Conservation (phyloP, 1,139 yeast genomes). For the Lodderomyces theae region DNA sequence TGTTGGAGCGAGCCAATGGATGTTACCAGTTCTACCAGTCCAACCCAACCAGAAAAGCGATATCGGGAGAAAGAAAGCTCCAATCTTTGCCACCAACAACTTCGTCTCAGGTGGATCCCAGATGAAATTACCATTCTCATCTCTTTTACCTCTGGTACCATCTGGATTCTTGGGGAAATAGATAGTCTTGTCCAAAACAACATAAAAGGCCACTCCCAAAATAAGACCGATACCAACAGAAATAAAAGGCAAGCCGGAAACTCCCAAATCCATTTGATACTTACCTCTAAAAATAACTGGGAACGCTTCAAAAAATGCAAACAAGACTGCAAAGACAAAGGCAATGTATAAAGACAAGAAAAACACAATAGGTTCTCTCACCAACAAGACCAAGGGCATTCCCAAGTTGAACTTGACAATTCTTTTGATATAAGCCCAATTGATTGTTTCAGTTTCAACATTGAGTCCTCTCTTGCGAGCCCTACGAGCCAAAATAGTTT, state of each 20-base stretch:
- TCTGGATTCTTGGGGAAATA: constrained; percentile 60
- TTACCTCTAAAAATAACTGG: constrained; percentile 68
- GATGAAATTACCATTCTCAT: constrained; percentile 52
- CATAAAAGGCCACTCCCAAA: constrained; percentile 50
- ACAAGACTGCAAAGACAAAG: constrained; percentile 69
- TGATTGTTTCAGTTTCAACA: constrained; percentile 32
- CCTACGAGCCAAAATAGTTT: constrained; percentile 53
- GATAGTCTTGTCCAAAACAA: constrained; percentile 44
- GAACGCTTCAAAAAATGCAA: constrained; percentile 76
- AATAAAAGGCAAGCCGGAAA: constrained; percentile 65
- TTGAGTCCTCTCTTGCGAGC: constrained; percentile 58
- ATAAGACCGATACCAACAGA: constrained; percentile 68
- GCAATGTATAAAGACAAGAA: constrained; percentile 67
- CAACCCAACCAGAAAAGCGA: constrained; percentile 82
- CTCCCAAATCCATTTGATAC: constrained; percentile 56
- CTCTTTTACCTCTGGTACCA: constrained; percentile 58
- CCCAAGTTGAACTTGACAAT: constrained; percentile 48
- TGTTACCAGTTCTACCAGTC: constrained; percentile 49
- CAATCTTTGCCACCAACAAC: constrained; percentile 48
- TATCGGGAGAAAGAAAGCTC: constrained; percentile 63
- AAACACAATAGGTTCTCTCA: constrained; percentile 67
- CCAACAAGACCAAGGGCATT: constrained; percentile 63
- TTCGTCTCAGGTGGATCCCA: constrained; percentile 40
- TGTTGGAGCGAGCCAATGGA: constrained; percentile 81
- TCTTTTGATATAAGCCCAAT: constrained; percentile 18